These are phyloP conservation scores for Anthoceros angustus DNA, from an alignment of 225 moss, liverwort and hornwort genomes.

Conservation along the genomic window DNA sequence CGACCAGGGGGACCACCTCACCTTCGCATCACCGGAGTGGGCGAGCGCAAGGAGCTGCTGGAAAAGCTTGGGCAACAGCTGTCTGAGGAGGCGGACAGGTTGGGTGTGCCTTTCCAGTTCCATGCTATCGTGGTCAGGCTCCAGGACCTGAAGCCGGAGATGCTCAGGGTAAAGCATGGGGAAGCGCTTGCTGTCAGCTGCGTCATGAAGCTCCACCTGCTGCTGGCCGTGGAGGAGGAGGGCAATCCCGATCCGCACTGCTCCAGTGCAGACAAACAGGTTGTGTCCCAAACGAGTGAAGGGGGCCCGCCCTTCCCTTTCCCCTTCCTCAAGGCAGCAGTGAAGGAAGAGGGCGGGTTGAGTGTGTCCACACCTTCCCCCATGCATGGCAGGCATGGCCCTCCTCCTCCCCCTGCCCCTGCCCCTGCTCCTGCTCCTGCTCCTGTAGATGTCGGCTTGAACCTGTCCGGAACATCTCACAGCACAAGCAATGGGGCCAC, in stretches of 20 bases:
- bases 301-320: neutral
- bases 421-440: neutral
- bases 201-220: slow-evolving; percentile 50
- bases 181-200: slow-evolving; percentile 70
- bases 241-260: neutral
- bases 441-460: neutral
- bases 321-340: neutral
- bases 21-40: slow-evolving; percentile 58
- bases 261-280: slow-evolving; percentile 2
- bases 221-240: slow-evolving; percentile 37
- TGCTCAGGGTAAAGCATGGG: slow-evolving; percentile 42
- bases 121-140: slow-evolving; percentile 39
- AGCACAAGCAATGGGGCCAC: neutral
- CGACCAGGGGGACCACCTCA: slow-evolving; percentile 61
- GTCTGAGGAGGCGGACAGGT: slow-evolving; percentile 47
- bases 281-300: neutral
- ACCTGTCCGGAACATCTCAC: neutral
- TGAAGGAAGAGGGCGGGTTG: neutral
- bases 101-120: slow-evolving; percentile 62
- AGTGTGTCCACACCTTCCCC: neutral
- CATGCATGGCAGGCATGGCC: neutral
- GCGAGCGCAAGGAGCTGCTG: slow-evolving; percentile 37
- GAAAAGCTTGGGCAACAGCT: slow-evolving; percentile 55
- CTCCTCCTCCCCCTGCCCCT: no score
- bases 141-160: slow-evolving; percentile 32